These are phyloP conservation scores for Trichosporon sp. DNA, from an alignment of 1,284 basidiomycete species.

Conservation along the genomic window DNA sequence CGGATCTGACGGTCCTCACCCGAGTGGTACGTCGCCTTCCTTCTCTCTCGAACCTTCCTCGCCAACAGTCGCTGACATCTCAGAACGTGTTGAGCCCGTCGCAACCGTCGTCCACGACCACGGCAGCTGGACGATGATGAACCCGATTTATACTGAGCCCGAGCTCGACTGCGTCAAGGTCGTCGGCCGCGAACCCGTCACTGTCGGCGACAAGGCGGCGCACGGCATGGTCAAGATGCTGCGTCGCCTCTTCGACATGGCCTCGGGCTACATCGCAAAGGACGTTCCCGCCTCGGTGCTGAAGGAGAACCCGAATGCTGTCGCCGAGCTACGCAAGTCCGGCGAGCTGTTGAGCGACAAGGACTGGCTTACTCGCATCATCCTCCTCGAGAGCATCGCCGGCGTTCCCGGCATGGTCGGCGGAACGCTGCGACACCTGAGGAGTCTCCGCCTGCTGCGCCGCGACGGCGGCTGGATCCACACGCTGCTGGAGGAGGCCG, in stretches of 20 bases:
- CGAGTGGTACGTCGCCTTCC: neutral
- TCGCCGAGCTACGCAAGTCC: slow-evolving; percentile 64
- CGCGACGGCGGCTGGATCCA: slow-evolving; percentile 83
- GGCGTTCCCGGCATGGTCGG: slow-evolving; percentile 94
- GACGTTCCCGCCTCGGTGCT: slow-evolving; percentile 41
- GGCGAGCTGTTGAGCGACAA: slow-evolving; percentile 67
- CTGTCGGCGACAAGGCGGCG: slow-evolving; percentile 67
- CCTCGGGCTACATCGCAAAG: slow-evolving; percentile 66
- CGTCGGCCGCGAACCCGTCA: slow-evolving; percentile 62
- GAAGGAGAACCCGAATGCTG: slow-evolving; percentile 29
- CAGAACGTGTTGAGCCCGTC: slow-evolving; percentile 1
- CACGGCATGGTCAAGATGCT: slow-evolving; percentile 56
- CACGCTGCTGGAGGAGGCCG: slow-evolving; percentile 83
- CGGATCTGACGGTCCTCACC: neutral
- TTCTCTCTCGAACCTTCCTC: neutral
- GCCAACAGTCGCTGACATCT: neutral
- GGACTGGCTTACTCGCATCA: slow-evolving; percentile 74
- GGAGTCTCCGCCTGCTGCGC: slow-evolving; percentile 73
- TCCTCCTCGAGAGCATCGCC: slow-evolving; percentile 85
- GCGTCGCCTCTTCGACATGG: slow-evolving; percentile 63
- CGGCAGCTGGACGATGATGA: slow-evolving; percentile 44
- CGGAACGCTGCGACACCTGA: slow-evolving; percentile 75
- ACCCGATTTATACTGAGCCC: slow-evolving; percentile 45
- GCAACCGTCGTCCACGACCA: slow-evolving; percentile 10
- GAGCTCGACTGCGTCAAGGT: slow-evolving; percentile 55